Conservation (phyloP, 2,329 filamentous ascomycete genomes). For the Sarocladiaceae sp. region DNA sequence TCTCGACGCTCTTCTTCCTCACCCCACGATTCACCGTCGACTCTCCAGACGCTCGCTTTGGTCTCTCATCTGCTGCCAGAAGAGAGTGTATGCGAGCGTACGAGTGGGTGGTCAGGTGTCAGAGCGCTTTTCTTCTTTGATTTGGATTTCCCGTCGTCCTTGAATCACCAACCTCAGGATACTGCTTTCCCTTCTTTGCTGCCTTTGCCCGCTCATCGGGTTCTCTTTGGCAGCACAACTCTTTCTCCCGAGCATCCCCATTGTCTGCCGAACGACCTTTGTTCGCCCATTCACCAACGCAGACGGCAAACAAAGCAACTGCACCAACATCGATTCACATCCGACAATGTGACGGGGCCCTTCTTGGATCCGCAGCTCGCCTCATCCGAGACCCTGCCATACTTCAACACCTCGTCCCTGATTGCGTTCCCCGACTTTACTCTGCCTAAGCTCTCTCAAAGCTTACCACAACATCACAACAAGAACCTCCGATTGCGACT, state of each 20-base stretch:
- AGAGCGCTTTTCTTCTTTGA: neutral
- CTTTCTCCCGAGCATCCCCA: neutral
- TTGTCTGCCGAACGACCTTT: conserved; percentile 2
- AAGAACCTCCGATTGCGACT: neutral
- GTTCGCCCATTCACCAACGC: neutral
- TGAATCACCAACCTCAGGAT: neutral
- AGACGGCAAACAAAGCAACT: neutral
- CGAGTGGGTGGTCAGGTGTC: neutral
- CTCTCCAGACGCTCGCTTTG: conserved; percentile 5
- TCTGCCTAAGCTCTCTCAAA: neutral
- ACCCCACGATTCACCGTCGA: conserved; percentile 4
- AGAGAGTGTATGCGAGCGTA: conserved; percentile 8
- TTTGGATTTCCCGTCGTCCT: neutral
- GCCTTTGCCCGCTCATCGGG: neutral
- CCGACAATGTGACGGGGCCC: conserved; percentile 6
- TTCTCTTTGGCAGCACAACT: neutral
- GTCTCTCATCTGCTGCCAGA: conserved; percentile 2
- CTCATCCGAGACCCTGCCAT: neutral
- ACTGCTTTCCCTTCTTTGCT: conserved; percentile 1
- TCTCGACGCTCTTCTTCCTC: neutral
- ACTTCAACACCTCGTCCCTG: neutral
- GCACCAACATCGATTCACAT: neutral
- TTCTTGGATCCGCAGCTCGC: conserved; percentile 6
- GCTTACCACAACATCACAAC: neutral
- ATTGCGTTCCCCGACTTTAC: neutral